Evolutionary conservation across 495 filamentous ascomycete genomes (phyloP).

Genomic region (Penicillium pancosmium): DNA sequence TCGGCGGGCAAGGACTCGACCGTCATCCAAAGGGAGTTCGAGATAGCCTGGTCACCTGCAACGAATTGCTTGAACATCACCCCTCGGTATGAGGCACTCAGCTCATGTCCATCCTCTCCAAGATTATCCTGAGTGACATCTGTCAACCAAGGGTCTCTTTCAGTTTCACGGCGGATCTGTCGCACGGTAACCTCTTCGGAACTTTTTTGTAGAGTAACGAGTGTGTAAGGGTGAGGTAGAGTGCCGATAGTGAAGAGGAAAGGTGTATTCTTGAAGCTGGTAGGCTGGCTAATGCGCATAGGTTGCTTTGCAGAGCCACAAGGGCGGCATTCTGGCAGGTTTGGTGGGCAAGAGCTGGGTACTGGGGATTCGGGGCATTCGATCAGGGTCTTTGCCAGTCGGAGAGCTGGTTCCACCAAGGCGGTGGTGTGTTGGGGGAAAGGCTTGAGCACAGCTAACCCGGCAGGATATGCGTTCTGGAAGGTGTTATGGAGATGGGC

Average conservation of each 20-base stretch:
- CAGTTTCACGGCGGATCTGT: slow-evolving; percentile 73
- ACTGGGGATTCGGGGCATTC: slow-evolving; percentile 72
- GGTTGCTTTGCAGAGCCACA: slow-evolving; percentile 61
- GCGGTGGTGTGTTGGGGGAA: slow-evolving; percentile 70
- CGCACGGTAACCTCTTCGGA: slow-evolving; percentile 59
- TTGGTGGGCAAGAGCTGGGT: slow-evolving; percentile 84
- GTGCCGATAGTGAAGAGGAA: slow-evolving; percentile 78
- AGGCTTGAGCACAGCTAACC: slow-evolving; percentile 81
- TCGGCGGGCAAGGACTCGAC: slow-evolving; percentile 62
- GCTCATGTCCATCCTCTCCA: slow-evolving; percentile 55
- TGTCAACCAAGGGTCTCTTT: slow-evolving; percentile 79
- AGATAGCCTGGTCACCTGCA: slow-evolving; percentile 60
- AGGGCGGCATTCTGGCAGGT: slow-evolving; percentile 68
- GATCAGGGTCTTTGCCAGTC: slow-evolving; percentile 71
- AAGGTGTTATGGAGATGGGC: slow-evolving; percentile 85
- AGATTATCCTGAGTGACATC: slow-evolving; percentile 72
- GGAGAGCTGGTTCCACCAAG: slow-evolving; percentile 66
- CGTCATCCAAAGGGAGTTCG: slow-evolving; percentile 76
- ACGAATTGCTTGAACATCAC: slow-evolving; percentile 81
- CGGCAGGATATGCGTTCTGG: slow-evolving; percentile 73
- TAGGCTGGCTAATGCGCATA: slow-evolving; percentile 58
- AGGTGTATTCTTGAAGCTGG: slow-evolving; percentile 61
- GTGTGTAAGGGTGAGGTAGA: slow-evolving; percentile 89
- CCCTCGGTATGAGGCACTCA: slow-evolving; percentile 64
- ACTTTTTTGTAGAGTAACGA: slow-evolving; percentile 60